Conservation (phyloP, 805 yeast species). For the Vanderwaltozyma yarrowii region DNA sequence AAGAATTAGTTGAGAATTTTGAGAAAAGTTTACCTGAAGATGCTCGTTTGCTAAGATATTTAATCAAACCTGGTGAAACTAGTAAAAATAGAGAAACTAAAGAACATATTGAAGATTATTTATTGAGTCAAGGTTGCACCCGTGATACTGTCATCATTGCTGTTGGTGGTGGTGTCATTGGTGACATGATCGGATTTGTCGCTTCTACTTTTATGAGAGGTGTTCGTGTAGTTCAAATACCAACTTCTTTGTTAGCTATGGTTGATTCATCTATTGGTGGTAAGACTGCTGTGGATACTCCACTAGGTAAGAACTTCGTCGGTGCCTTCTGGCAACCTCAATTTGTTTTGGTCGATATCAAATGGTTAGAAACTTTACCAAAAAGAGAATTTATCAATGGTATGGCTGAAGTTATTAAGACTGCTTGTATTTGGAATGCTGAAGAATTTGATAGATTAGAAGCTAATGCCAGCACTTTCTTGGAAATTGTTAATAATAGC, state of each 20-base stretch:
- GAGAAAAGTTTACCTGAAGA: constrained; percentile 34
- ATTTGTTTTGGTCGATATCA: constrained; percentile 77
- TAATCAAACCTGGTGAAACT: constrained; percentile 87
- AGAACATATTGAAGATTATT: constrained; percentile 85
- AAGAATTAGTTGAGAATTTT: constrained; percentile 37
- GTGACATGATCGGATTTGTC: constrained; percentile 97
- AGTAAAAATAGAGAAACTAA: constrained; percentile 82
- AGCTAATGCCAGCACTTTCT: constrained; percentile 56
- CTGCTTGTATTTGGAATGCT: constrained; percentile 97
- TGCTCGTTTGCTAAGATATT: constrained; percentile 61
- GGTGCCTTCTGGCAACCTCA: constrained; percentile 98
- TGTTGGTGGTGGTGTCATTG: constrained; percentile 97
- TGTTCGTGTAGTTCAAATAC: constrained; percentile 84
- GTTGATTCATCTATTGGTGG: constrained; percentile 98
- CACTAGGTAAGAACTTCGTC: constrained; percentile 86
- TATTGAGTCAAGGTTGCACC: constrained; percentile 77
- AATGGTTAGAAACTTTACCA: constrained; percentile 80
- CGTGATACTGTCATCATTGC: constrained; percentile 93
- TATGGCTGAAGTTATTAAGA: constrained; percentile 95
- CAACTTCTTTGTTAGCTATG: constrained; percentile 91
- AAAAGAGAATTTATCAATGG: constrained; percentile 93
- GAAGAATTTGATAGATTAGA: constrained; percentile 80
- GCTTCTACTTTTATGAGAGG: constrained; percentile 99
- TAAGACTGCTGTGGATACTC: constrained; percentile 96
- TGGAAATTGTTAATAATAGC: constrained; percentile 47